Conservation (phyloP, 257 asterid species). For the Gynochthodes officinalis region DNA sequence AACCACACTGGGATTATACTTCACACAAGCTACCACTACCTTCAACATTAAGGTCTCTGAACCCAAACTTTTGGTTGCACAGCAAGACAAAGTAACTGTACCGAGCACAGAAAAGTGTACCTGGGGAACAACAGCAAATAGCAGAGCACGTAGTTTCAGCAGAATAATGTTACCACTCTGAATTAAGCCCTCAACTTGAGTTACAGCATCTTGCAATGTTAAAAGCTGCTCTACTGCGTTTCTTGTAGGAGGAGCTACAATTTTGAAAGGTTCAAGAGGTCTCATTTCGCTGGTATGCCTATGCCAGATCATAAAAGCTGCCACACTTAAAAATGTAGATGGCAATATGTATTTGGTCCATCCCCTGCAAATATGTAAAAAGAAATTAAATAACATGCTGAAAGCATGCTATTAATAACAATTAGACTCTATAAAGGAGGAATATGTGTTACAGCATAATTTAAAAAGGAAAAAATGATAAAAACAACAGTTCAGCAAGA, state of each 20-base stretch:
- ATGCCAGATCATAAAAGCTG: constrained; percentile 64
- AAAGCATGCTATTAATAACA: background rate
- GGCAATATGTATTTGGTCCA: constrained; percentile 60
- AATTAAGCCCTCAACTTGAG: constrained; percentile 61
- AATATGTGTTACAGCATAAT: background rate
- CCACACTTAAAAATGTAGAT: constrained; percentile 40
- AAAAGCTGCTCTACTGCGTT: constrained; percentile 83
- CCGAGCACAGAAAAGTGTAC: constrained; percentile 31
- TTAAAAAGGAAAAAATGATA: background rate
- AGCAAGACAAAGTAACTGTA: background rate
- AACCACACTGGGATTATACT: background rate
- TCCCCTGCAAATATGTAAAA: constrained; percentile 50
- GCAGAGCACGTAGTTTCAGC: constrained; percentile 66
- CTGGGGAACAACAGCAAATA: constrained; percentile 70
- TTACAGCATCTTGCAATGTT: constrained; percentile 69
- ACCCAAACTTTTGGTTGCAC: background rate
- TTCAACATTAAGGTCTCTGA: background rate
- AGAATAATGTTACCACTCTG: constrained; percentile 70
- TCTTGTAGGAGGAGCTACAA: constrained; percentile 64
- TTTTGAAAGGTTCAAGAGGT: constrained; percentile 58
- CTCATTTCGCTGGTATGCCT: constrained; percentile 37
- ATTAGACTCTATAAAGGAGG: background rate
- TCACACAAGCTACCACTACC: background rate
- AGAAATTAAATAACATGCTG: background rate
- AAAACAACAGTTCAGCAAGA: background rate